Percentiles rank a stretch among this genome's conserved stretches.
Conservation (phyloP, 768 basidiomycete genomes). For the Chalciporus pseudorubinellus region DNA sequence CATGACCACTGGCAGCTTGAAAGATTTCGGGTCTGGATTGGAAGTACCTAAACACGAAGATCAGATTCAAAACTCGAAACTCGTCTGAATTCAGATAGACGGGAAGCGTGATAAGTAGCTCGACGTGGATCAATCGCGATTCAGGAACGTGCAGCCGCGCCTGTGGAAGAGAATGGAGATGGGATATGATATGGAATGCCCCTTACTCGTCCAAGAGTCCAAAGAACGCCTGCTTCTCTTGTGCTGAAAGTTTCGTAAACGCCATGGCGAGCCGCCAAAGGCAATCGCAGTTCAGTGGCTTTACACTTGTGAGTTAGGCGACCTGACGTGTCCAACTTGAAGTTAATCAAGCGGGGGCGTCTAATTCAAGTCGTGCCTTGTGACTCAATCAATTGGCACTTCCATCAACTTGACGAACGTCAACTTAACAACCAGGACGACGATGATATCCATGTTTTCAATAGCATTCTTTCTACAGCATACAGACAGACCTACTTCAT, state of each 20-base stretch:
- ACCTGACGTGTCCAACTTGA: too few species aligned
- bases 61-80: neutral
- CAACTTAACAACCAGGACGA: too few species aligned
- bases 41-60: slow-evolving; percentile 61
- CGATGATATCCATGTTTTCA: slow-evolving; percentile 7
- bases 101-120: too few species aligned
- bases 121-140: too few species aligned
- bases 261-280: slow-evolving; percentile 47
- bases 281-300: neutral
- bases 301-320: too few species aligned
- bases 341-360: too few species aligned
- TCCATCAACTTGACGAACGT: too few species aligned
- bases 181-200: slow-evolving; percentile 2
- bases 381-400: too few species aligned
- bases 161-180: neutral
- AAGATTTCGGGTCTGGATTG: slow-evolving; percentile 67
- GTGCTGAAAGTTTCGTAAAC: slow-evolving; percentile 59
- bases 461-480: slow-evolving; percentile 27
- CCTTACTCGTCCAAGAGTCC: slow-evolving; percentile 73
- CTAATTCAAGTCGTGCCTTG: too few species aligned
- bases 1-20: too few species aligned
- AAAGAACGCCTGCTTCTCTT: slow-evolving; percentile 84
- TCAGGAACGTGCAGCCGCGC: neutral
- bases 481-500: slow-evolving; percentile 31
- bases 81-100: too few species aligned